Evolutionary conservation across 2,329 filamentous ascomycete species (phyloP).

Genomic region (Magnaporthiopsis incrustans): DNA sequence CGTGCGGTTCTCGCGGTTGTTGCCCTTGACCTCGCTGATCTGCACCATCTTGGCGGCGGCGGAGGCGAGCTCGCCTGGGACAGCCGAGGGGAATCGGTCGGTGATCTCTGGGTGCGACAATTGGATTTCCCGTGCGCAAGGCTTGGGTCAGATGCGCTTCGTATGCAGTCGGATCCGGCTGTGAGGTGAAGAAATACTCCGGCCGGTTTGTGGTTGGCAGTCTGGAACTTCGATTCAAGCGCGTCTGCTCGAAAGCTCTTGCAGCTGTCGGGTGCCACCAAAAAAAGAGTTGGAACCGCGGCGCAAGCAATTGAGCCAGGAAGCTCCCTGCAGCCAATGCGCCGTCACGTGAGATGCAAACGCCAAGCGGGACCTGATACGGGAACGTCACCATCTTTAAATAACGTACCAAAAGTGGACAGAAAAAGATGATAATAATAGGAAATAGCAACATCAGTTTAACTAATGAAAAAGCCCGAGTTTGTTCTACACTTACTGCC

Average conservation of each 20-base stretch:
- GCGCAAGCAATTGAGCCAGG: not conserved
- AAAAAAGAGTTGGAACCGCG: constrained; percentile 1
- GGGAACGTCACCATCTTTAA: too few species aligned
- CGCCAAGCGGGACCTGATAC: too few species aligned
- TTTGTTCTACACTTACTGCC: too few species aligned
- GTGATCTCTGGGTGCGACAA: not conserved
- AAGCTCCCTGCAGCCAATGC: not conserved
- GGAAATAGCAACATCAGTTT: too few species aligned
- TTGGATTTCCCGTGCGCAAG: constrained; percentile 2
- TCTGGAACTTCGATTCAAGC: not conserved
- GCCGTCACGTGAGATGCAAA: not conserved
- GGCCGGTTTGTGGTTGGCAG: not conserved
- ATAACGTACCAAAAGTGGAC: too few species aligned
- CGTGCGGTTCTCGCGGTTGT: constrained; percentile 89
- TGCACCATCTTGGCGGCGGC: constrained; percentile 60
- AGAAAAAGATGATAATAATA: too few species aligned
- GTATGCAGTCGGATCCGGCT: not conserved
- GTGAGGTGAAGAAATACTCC: not conserved
- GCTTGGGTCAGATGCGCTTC: not conserved
- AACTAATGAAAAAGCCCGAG: too few species aligned
- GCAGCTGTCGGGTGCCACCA: not conserved
- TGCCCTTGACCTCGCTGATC: constrained; percentile 91
- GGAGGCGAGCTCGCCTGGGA: constrained; percentile 7
- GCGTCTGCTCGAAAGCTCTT: not conserved
- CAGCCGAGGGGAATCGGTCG: not conserved